A percentile compares a stretch with the other conserved stretches of the same genome.
phyloP scores from a whole-genome alignment of 441 rosid species.

The Isatis lusitanica region DNA sequence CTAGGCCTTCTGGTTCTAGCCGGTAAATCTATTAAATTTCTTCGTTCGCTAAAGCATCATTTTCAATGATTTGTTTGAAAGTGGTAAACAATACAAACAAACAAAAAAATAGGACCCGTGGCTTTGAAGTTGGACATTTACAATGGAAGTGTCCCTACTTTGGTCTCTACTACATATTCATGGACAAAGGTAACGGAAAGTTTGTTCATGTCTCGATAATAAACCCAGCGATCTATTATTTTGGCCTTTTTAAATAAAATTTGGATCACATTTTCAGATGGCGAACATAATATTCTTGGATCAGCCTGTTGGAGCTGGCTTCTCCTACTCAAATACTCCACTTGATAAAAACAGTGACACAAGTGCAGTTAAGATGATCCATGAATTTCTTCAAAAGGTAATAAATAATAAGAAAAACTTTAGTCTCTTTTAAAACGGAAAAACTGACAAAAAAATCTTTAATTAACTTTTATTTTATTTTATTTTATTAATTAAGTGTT shows the following conservation, averaged over 20 bases:
- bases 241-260: neutral
- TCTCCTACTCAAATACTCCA: constrained; percentile 40
- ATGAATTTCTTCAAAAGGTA: constrained; percentile 1
- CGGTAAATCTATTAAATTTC: constrained; percentile 37
- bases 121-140: constrained; percentile 45
- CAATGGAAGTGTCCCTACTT: constrained; percentile 57
- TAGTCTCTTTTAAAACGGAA: neutral
- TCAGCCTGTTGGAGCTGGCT: constrained; percentile 46
- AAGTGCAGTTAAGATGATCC: neutral
- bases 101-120: constrained; percentile 48
- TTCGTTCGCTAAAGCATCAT: neutral
- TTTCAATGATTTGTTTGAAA: neutral
- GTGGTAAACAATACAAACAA: neutral
- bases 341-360: neutral
- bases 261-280: constrained; percentile 18
- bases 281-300: constrained; percentile 48
- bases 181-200: constrained; percentile 58
- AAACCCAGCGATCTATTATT: constrained; percentile 26
- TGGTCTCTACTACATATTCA: constrained; percentile 56
- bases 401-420: neutral
- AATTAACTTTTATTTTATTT: no score
- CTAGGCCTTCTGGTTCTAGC: constrained; percentile 38
- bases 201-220: neutral
- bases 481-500: no score
- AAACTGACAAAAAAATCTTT: no score